Evolutionary conservation across 768 basidiomycete genomes (phyloP).

Genomic region (Rhodotorula babjevae): DNA sequence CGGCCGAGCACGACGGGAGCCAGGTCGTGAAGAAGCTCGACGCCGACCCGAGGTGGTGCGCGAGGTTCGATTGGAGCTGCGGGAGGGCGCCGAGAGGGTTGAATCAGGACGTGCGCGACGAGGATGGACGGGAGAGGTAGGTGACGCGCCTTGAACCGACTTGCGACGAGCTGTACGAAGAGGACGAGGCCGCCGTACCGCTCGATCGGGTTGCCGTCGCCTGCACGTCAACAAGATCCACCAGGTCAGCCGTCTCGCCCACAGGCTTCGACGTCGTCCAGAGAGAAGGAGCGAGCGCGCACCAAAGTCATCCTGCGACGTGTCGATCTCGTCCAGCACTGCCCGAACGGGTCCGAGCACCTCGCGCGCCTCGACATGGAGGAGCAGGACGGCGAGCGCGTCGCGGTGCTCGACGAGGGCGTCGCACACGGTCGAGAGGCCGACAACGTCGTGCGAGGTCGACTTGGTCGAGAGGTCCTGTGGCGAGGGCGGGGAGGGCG

Average conservation of each 20-base stretch:
- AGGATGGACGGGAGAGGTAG: fast-evolving
- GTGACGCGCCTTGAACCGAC: slow-evolving; percentile 19
- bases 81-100: background rate
- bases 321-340: slow-evolving; percentile 22
- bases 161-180: slow-evolving; percentile 22
- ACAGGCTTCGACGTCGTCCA: background rate
- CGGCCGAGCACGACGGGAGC: slow-evolving; percentile 12
- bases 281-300: background rate
- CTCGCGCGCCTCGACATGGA: slow-evolving; percentile 23
- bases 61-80: slow-evolving; percentile 25
- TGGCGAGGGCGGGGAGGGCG: fast-evolving
- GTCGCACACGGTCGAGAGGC: slow-evolving; percentile 10
- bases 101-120: background rate
- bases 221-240: background rate
- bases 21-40: slow-evolving; percentile 19
- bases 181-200: slow-evolving; percentile 27
- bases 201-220: slow-evolving; percentile 27
- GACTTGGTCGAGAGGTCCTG: no score
- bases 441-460: background rate
- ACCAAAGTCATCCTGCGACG: slow-evolving; percentile 16
- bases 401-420: background rate
- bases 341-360: slow-evolving; percentile 13
- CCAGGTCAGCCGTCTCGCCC: background rate
- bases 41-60: slow-evolving; percentile 27
- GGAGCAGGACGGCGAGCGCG: slow-evolving; percentile 9